Evolutionary conservation across 257 asterid species (phyloP).

Genomic region (Gentiana dahurica): DNA sequence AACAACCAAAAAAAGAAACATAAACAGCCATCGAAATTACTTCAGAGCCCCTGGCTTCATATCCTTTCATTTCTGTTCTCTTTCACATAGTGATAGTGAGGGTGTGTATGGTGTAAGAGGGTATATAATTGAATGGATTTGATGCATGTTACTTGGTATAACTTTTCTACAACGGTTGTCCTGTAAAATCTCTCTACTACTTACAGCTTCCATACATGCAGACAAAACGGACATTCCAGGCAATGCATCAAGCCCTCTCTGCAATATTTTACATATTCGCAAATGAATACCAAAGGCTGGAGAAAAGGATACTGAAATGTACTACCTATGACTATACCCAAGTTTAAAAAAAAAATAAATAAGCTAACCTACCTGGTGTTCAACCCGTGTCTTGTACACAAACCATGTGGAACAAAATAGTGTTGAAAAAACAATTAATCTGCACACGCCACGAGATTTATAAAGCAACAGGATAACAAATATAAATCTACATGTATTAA

Average conservation of each 20-base stretch:
- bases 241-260: conserved; percentile 84
- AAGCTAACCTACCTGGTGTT: conserved; percentile 45
- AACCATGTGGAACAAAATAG: conserved; percentile 73
- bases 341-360: conserved; percentile 5
- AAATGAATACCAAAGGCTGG: conserved; percentile 4
- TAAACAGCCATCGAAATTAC: neutral
- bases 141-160: too few species aligned
- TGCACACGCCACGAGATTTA: conserved; percentile 24
- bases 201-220: conserved; percentile 84
- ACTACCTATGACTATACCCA: too few species aligned
- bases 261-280: conserved; percentile 19
- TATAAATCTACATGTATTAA: neutral
- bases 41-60: neutral
- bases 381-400: conserved; percentile 52
- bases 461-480: neutral
- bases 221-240: conserved; percentile 80
- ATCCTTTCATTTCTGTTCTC: neutral
- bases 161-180: too few species aligned
- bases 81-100: neutral
- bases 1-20: conserved; percentile 3
- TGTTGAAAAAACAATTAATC: conserved; percentile 50
- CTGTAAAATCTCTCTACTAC: conserved; percentile 8
- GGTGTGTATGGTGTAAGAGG: neutral
- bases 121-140: too few species aligned
- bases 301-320: neutral